Percentiles rank a stretch among this genome's conserved stretches.
Conservation (phyloP, 2,329 filamentous ascomycete genomes). For the Pseudogymnoascus sp. region DNA sequence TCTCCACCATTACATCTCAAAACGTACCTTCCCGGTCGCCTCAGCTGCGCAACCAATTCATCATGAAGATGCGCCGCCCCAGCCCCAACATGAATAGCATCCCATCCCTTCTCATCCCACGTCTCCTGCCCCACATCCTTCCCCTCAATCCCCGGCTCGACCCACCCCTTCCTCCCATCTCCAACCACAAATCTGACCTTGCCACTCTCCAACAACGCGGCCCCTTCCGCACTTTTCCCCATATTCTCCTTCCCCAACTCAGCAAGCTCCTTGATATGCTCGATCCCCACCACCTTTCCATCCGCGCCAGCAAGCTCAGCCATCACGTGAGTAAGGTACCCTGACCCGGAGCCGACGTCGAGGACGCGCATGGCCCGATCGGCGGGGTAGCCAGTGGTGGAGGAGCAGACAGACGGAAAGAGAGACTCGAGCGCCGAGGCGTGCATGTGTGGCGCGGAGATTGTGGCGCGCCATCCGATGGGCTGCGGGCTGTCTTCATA, state of each 20-base stretch:
- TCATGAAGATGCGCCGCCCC: slow-evolving; percentile 68
- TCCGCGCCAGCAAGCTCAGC: slow-evolving; percentile 46
- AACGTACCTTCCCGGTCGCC: slow-evolving; percentile 58
- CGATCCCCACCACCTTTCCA: slow-evolving; percentile 58
- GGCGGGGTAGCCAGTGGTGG: slow-evolving; percentile 10
- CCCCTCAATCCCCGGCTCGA: slow-evolving; percentile 28
- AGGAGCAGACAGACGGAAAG: slow-evolving; percentile 35
- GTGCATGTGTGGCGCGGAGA: slow-evolving; percentile 69
- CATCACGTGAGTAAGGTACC: slow-evolving; percentile 82
- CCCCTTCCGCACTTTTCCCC: slow-evolving; percentile 52
- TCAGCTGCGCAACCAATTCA: slow-evolving; percentile 68
- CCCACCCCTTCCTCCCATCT: slow-evolving; percentile 64
- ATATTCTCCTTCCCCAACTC: slow-evolving; percentile 60
- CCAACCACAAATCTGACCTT: slow-evolving; percentile 65
- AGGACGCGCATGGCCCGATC: slow-evolving; percentile 45
- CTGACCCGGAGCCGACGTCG: slow-evolving; percentile 68
- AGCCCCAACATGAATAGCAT: slow-evolving; percentile 93
- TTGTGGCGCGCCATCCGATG: slow-evolving; percentile 61
- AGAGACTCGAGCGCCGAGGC: slow-evolving; percentile 57
- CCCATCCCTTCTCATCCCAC: slow-evolving; percentile 55
- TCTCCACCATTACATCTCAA: not conserved
- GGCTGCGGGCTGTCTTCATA: slow-evolving; percentile 67
- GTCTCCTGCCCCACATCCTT: slow-evolving; percentile 35
- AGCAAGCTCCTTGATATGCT: slow-evolving; percentile 61
- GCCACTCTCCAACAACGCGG: slow-evolving; percentile 51